phyloP scores from a whole-genome alignment of 1,284 basidiomycete species.

The Exobasidium cylindrosporum region DNA sequence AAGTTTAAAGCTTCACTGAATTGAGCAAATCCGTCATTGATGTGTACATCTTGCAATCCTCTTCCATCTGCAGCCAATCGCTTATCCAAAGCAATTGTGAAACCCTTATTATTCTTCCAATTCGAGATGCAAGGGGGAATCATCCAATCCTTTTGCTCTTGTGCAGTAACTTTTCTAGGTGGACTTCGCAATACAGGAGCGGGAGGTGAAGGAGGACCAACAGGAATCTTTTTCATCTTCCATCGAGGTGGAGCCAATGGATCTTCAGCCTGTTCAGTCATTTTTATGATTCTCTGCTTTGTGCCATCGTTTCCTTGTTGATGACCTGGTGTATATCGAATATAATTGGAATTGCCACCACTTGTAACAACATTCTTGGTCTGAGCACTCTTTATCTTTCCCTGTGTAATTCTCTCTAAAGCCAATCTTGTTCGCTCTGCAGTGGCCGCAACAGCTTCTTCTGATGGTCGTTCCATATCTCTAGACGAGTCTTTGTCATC shows the following conservation, averaged over 20 bases:
- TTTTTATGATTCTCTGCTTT: slow-evolving; percentile 96
- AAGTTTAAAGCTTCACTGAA: slow-evolving; percentile 94
- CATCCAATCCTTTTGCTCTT: slow-evolving; percentile 99
- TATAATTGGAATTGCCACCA: slow-evolving; percentile 73
- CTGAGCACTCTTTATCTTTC: slow-evolving; percentile 94
- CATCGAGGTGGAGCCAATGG: slow-evolving; percentile 94
- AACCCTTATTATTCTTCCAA: slow-evolving; percentile 99
- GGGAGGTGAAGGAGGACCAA: slow-evolving; percentile 90
- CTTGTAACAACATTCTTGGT: slow-evolving; percentile 59
- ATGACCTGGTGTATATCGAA: slow-evolving; percentile 92
- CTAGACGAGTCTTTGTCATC: slow-evolving; percentile 69
- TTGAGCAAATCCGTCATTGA: slow-evolving; percentile 99
- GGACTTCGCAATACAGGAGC: slow-evolving; percentile 95
- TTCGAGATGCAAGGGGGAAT: slow-evolving; percentile 99
- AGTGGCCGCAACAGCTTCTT: slow-evolving; percentile 81
- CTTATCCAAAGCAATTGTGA: slow-evolving; percentile 97
- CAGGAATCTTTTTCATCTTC: slow-evolving; percentile 97
- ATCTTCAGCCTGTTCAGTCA: slow-evolving; percentile 82
- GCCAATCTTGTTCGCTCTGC: slow-evolving; percentile 86
- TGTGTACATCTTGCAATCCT: slow-evolving; percentile 94
- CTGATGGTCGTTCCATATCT: slow-evolving; percentile 82
- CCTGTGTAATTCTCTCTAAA: slow-evolving; percentile 85
- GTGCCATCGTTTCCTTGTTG: slow-evolving; percentile 59
- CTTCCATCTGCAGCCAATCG: slow-evolving; percentile 95
- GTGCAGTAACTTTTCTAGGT: slow-evolving; percentile 88